Base-by-base conservation (phyloP, 768 basidiomycete species). In the Rubroboletus satanas region DNA sequence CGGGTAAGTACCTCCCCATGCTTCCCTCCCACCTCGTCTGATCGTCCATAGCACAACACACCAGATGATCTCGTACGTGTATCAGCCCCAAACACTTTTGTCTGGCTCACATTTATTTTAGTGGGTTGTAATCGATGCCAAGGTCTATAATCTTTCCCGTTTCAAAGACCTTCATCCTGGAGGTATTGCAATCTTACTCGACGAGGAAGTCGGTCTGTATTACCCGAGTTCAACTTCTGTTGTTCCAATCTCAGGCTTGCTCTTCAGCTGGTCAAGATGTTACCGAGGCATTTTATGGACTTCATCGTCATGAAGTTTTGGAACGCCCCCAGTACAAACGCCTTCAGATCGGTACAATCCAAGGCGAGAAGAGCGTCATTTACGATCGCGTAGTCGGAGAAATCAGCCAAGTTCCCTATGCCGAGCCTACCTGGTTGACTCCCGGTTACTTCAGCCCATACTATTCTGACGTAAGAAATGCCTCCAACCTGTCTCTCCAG, bases 261-360 rank as follows among this genome's bases (percentile, higher is more conserved):
- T 36, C 49, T 55, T 41, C 45, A 87, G 91, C 90, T 48, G 93
- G 92, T 9, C 79, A 90, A 68, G 93, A 97, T 62, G 87, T 87
- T 1, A 96, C 93, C 0, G 87, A 92, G 35, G 80, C 81, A 5
- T 97, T 98, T 76, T 97, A 87, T 63, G 83, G 88, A 50, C 83
- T 98, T 38, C 95, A 98, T 67, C 82, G 91, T 23, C 81, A 86
- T 39, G 93, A 96, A 63, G 83, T 97, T 15, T 79, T 98, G 42
- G 74, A 79, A 54, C 84, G 79, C 59, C 85, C 90, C 0, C 87
- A 90, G 52, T 92, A 86, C 62, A 71, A 78, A 49, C 83, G 90
- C 2, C 77, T 94, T 12, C 79, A 83, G 56, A 83, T 95, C 53
- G 93, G 93, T n/a, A 74, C 71, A 12, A 76, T 95, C 52, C 74